Conservation (phyloP, 208 protist species). For the Tetramitus jugosus region DNA sequence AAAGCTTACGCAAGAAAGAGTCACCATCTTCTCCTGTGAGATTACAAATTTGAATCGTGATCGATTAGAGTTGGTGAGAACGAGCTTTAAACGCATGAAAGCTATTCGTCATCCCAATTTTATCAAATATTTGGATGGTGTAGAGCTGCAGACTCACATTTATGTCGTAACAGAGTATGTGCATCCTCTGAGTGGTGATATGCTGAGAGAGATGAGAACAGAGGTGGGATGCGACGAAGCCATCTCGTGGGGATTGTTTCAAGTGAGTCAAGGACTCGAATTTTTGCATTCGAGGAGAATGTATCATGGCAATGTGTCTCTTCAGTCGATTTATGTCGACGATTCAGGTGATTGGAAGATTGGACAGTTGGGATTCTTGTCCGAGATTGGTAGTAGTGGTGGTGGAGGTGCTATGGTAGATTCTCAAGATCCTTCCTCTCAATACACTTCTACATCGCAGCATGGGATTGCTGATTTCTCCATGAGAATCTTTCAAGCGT, state of each 20-base stretch:
- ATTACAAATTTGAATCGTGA: not conserved
- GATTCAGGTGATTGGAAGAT: slow-evolving; percentile 63
- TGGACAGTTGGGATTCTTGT: slow-evolving; percentile 60
- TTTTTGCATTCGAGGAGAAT: slow-evolving; percentile 61
- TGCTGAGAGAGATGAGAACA: not conserved
- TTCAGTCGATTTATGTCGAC: slow-evolving; percentile 56
- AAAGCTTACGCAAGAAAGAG: not conserved
- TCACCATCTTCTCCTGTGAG: not conserved
- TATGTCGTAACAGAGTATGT: slow-evolving; percentile 17
- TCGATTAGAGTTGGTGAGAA: not conserved
- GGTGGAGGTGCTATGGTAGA: too few relatives aligned
- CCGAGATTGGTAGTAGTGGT: slow-evolving; percentile 31
- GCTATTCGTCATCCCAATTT: not conserved
- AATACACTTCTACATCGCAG: too few relatives aligned
- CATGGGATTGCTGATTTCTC: too few relatives aligned
- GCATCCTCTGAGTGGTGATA: not conserved
- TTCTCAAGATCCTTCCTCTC: slow-evolving; percentile 29
- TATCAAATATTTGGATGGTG: not conserved
- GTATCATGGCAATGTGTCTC: slow-evolving; percentile 62
- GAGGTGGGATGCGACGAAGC: not conserved
- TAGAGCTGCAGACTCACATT: not conserved
- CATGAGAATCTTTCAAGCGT: not conserved
- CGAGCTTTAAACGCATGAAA: not conserved
- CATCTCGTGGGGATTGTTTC: not conserved
- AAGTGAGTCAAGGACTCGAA: slow-evolving; percentile 37